Evolutionary conservation across 257 asterid species (phyloP), one percentile per base, ranked within the genome.

Genomic region (Nicotiana undulata): DNA sequence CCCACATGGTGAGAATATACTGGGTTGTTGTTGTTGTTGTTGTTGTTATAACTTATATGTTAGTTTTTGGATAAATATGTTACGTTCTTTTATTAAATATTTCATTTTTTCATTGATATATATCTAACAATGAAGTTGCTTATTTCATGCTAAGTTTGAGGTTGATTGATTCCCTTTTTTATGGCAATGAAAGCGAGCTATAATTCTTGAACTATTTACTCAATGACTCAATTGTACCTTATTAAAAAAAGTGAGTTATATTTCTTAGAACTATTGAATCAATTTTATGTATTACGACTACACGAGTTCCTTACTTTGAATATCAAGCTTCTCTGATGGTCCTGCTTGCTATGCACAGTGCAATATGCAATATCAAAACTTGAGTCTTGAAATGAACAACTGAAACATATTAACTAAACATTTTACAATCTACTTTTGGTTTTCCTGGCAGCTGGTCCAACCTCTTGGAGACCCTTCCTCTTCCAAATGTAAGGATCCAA

Each of bases 381-480:
- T 79, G 18, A 79, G 34, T 61, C 58, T 40, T 61, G 81, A 61
- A 72, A 44, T 44, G n/a, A 72, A 22, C 18, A 61, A 40, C 58
- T 49, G 75, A 58, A 37, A 40, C 44, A 63, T 63, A 53, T 63
- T 63, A 17, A 26, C 63, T 63, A 52, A 76, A 29, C 75, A 52
- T 61, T 49, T 63, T 63, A 63, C 12, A 68, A 68, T 79, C 58
- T 63, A 44, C 76, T 79, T 63, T 79, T 79, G 75, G 63, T 58
- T 84, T 82, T 72, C 76, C 80, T 91, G 79, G 88, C 96, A 93
- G 98, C 92, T 93, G 97, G 97, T 92, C 97, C 68, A 90, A 66
- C 81, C 88, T 92, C 84, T 85, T 94, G 92, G 97, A 92, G 87
- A 85, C 98, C 79, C 94, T 94, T 87, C 97, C 98, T 63, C 96